A percentile compares a stretch with the other conserved stretches of the same genome.
Conservation (phyloP, 495 filamentous ascomycete species). For the Penicillium paxilli region DNA sequence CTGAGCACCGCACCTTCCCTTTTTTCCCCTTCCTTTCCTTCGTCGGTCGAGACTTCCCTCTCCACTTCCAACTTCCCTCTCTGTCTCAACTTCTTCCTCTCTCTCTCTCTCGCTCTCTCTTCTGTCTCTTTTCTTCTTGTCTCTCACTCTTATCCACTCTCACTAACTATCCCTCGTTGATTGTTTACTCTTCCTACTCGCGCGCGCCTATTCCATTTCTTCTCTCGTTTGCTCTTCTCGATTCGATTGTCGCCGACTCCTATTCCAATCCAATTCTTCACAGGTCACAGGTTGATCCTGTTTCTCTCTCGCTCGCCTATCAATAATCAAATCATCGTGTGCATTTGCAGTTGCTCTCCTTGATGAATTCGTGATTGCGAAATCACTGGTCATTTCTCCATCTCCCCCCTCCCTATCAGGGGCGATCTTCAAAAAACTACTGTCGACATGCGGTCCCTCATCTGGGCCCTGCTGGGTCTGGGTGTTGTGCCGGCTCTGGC, state of each 20-base stretch:
- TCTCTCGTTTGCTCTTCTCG: neutral
- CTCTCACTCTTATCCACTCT: no score
- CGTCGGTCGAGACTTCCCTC: slow-evolving; percentile 5
- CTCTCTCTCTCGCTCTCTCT: neutral
- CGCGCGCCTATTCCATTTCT: neutral
- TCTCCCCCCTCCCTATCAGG: neutral
- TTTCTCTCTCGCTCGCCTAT: neutral
- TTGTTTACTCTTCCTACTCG: no score
- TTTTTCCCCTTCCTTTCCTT: neutral
- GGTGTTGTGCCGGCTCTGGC: slow-evolving; percentile 51
- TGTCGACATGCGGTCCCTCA: slow-evolving; percentile 29
- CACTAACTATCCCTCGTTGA: no score
- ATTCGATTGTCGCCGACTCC: neutral
- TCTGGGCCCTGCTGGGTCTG: slow-evolving; percentile 33
- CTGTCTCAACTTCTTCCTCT: slow-evolving; percentile 1
- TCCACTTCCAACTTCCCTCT: neutral
- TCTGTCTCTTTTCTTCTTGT: neutral
- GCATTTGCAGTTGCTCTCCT: neutral
- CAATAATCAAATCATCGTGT: no score
- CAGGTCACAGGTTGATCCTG: slow-evolving; percentile 35
- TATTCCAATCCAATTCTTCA: slow-evolving; percentile 2
- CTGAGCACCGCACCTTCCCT: neutral
- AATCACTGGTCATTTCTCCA: no score
- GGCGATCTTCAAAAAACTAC: neutral
- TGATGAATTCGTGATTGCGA: slow-evolving; percentile 3